Evolutionary conservation across 2,329 filamentous ascomycete species (phyloP), one percentile per base, ranked within the genome.

Genomic region (Botrytis elliptica): DNA sequence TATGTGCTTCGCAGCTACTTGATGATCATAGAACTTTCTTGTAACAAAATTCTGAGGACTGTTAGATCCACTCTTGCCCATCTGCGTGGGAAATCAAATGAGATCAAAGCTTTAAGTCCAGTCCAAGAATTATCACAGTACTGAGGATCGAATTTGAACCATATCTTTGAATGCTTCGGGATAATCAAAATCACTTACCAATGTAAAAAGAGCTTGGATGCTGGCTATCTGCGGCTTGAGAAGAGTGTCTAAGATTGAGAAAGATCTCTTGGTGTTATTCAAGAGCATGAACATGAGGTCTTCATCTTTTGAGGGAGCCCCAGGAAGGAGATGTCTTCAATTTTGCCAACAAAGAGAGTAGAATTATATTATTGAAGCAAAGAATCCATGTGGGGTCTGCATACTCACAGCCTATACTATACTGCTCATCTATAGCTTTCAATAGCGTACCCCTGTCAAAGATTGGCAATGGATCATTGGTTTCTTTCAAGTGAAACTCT

Each of bases 201-300:
- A 38, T 55, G 67, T 59, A 40, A 59, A n/a, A n/a, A 59, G n/a
- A 29, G 36, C 67, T 59, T 70, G 36, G 20, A 60, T 52, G 33
- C 52, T 59, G 12, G 36, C 20, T 6, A 44, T 22, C 18, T 7
- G 44, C 36, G 67, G 36, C 22, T 42, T 46, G 14, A 44, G 20
- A 25, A 69, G 66, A 12, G 25, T 55, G 12, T 59, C 38, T 1
- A 29, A 25, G 8, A 29, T 70, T 42, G 52, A 14, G 36, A 42
- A 55, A 44, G 20, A 42, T 10, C 38, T 57, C 9, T 46, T 36
- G 9, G 38, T 40, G 2, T 36, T 46, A 1, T 46, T 36, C 55
- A 25, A 29, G n/a, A 70, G 67, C 16, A 46, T 33, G 3, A 42
- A 42, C 52, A 60, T 70, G n/a, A 70, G 22, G 8, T 46, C 20